Conservation (phyloP, 2,329 filamentous ascomycete genomes). For the Rhynchosporium agropyri region DNA sequence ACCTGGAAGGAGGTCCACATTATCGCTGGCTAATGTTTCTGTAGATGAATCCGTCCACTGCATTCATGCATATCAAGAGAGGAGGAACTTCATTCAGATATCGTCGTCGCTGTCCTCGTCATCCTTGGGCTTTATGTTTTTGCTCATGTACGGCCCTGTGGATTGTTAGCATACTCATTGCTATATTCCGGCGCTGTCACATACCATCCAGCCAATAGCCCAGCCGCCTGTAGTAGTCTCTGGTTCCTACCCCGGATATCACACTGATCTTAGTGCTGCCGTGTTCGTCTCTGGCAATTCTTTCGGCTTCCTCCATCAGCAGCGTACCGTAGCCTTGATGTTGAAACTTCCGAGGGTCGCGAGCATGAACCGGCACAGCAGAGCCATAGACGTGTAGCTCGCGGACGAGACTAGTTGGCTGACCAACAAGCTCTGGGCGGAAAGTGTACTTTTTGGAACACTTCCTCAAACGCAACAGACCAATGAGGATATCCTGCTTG, state of each 20-base stretch:
- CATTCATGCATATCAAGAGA: background rate
- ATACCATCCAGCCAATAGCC: constrained; percentile 94
- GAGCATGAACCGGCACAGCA: constrained; percentile 93
- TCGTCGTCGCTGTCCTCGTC: constrained; percentile 42
- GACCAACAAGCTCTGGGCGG: constrained; percentile 79
- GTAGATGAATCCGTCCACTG: too few species aligned
- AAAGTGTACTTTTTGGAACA: constrained; percentile 92
- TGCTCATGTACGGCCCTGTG: constrained; percentile 43
- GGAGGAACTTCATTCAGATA: constrained; percentile 21
- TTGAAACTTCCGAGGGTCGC: constrained; percentile 96
- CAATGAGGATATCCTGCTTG: constrained; percentile 97
- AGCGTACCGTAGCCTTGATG: constrained; percentile 96
- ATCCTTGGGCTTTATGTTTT: constrained; percentile 37
- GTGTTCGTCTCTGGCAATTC: constrained; percentile 93
- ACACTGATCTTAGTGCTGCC: constrained; percentile 93
- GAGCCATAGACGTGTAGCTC: constrained; percentile 97
- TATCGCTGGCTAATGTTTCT: too few species aligned
- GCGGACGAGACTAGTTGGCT: constrained; percentile 88
- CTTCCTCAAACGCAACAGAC: constrained; percentile 83
- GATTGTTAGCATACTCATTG: constrained; percentile 16
- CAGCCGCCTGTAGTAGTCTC: constrained; percentile 91
- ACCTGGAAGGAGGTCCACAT: too few species aligned
- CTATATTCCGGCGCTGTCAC: constrained; percentile 56
- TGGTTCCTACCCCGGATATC: constrained; percentile 95
- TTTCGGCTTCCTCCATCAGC: constrained; percentile 96